Percentiles rank a stretch among this genome's conserved stretches.
Conservation (phyloP, 805 yeast genomes). For the Blastobotrys peoriensis region DNA sequence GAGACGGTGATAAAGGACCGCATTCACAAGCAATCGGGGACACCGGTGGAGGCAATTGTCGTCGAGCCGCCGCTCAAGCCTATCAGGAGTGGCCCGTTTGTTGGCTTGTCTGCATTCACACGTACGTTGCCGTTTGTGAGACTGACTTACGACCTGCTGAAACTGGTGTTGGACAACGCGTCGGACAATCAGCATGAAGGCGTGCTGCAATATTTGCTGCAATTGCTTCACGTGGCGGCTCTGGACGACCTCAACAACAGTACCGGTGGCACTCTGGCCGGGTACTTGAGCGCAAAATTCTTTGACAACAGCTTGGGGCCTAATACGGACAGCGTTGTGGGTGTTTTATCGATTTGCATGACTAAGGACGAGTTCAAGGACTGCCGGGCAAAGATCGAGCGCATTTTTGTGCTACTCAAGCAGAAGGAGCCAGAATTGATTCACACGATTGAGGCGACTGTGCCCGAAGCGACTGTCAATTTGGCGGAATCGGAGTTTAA, state of each 20-base stretch:
- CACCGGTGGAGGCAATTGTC: slow-evolving; percentile 43
- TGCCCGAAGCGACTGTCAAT: slow-evolving; percentile 6
- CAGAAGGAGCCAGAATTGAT: slow-evolving; percentile 15
- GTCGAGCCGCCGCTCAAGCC: slow-evolving; percentile 46
- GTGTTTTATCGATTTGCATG: slow-evolving; percentile 12
- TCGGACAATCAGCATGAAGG: slow-evolving; percentile 46
- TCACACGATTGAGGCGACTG: slow-evolving; percentile 44
- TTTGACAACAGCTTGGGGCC: background rate
- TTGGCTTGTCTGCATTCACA: slow-evolving; percentile 25
- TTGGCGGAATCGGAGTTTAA: slow-evolving; percentile 36
- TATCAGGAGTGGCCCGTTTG: slow-evolving; percentile 28
- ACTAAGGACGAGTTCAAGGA: slow-evolving; percentile 6
- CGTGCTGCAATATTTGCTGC: slow-evolving; percentile 52
- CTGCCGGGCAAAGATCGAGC: slow-evolving; percentile 13
- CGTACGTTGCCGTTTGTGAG: slow-evolving; percentile 23
- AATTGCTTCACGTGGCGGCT: slow-evolving; percentile 61
- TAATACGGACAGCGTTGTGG: background rate
- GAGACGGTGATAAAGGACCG: slow-evolving; percentile 53
- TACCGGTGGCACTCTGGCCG: slow-evolving; percentile 4
- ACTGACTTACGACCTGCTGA: slow-evolving; percentile 17
- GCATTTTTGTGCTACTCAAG: slow-evolving; percentile 15
- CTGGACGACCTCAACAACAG: slow-evolving; percentile 34
- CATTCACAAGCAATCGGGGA: slow-evolving; percentile 32
- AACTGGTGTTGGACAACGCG: slow-evolving; percentile 19
- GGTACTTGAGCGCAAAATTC: slow-evolving; percentile 5